These are phyloP conservation scores for Trichomonas vaginalis DNA, from an alignment of 208 protist genomes.

Conservation along the genomic window DNA sequence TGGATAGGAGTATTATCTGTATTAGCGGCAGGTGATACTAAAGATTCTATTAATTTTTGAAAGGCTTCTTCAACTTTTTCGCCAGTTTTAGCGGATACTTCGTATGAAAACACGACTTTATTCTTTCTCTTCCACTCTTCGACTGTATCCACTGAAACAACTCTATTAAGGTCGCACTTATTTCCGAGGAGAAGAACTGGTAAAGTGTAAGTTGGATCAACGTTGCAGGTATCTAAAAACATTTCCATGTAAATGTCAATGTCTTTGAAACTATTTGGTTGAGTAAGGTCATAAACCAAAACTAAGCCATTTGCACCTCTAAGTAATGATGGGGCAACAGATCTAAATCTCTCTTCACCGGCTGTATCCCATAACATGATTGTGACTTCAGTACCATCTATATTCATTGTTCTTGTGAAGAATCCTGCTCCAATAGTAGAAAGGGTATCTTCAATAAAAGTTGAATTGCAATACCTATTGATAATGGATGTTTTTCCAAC, in stretches of 20 bases:
- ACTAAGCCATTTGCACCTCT: background rate
- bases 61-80: background rate
- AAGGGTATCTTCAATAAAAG: background rate
- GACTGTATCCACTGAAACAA: background rate
- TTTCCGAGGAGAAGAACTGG: background rate
- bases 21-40: background rate
- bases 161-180: background rate
- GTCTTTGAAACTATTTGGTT: background rate
- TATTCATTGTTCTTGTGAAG: background rate
- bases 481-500: constrained; percentile 6
- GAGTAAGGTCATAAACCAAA: background rate
- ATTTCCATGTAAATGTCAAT: background rate
- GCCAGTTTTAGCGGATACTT: constrained; percentile 6
- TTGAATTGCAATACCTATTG: background rate
- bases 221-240: background rate
- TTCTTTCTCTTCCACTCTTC: background rate
- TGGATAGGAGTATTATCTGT: background rate
- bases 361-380: constrained; percentile 9
- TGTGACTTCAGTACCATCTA: background rate
- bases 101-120: background rate
- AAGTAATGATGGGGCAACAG: background rate
- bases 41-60: background rate
- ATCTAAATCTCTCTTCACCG: background rate
- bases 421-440: constrained; percentile 12
- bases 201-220: background rate